Base-by-base conservation (phyloP, 805 yeast species). In the Metschnikowia peoriensis region DNA sequence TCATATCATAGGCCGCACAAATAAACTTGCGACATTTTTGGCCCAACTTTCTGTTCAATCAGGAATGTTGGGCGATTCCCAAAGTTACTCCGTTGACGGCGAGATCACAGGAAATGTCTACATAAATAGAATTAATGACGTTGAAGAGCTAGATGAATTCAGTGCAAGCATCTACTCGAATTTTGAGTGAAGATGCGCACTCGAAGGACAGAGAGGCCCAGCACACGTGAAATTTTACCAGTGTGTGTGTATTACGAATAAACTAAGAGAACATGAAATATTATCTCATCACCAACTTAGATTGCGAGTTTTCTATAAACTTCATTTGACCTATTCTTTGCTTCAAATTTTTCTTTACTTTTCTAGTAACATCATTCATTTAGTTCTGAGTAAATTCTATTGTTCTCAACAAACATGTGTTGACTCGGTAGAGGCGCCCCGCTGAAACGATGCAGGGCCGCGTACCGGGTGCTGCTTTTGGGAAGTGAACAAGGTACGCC, bases 161-260 rank as follows among this genome's bases (percentile, higher is more conserved):
- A 86, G 96, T 70, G 97, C 97, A 5, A 79, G 90, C 59, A 92
- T 92, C 8, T 92, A 92, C 67, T 86, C 96, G 16, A 90, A 90
- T 63, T 89, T 88, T 57, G 78, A 74, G 49, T 73, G 64, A 56
- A 11, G 15, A 15, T 14, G 16, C 46, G 38, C 46, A n/a, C 37
- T 28, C n/a, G 22, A 14, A 17, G 8, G 35, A 28, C 44, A 35
- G 28, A 35, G 28, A 22, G 22, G 22, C 4, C 22, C 22, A 22
- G 22, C 22, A 22, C 35, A 32, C 6, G 35, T 32, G 35, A 6
- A 22, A 22, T 22, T 22, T 22, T 22, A 22, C 22, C 22, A 22
- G 22, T 22, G 22, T 9, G 35, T 9, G 14, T 12, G 35, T 32
- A 12, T 32, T 32, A 32, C 35, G 10, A 32, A 32, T 32, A 32